These are phyloP conservation scores for Phanerochaete carnosa DNA, from an alignment of 768 basidiomycete genomes.

Conservation along the genomic window DNA sequence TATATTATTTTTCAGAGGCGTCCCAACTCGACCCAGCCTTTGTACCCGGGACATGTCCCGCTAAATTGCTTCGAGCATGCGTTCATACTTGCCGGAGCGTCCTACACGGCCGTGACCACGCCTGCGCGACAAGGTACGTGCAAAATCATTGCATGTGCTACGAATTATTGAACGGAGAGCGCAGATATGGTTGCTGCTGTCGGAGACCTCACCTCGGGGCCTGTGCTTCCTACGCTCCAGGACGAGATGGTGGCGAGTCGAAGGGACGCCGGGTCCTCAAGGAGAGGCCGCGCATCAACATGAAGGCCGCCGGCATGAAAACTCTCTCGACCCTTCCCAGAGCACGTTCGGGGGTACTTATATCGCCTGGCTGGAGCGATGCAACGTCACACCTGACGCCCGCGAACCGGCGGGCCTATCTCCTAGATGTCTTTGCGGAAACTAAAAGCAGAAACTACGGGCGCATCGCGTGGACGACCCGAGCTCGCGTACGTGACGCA, in stretches of 20 bases:
- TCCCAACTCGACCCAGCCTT: slow-evolving; percentile 32
- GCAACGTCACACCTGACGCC: slow-evolving; percentile 91
- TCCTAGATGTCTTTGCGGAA: neutral
- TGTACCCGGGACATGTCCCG: slow-evolving; percentile 80
- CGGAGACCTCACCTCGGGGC: slow-evolving; percentile 88
- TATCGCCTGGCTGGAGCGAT: slow-evolving; percentile 83
- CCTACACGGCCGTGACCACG: slow-evolving; percentile 74
- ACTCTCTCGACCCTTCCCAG: slow-evolving; percentile 59
- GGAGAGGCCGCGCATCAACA: slow-evolving; percentile 80
- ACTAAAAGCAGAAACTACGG: slow-evolving; percentile 35
- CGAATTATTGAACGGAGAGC: neutral
- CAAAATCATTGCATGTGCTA: neutral
- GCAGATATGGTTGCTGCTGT: slow-evolving; percentile 94
- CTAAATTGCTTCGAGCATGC: slow-evolving; percentile 80
- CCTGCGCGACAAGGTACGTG: slow-evolving; percentile 80
- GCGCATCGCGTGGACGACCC: slow-evolving; percentile 91
- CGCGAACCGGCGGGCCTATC: slow-evolving; percentile 70
- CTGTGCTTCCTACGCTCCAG: slow-evolving; percentile 70
- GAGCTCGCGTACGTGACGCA: slow-evolving; percentile 98
- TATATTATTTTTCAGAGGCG: slow-evolving; percentile 5
- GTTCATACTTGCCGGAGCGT: slow-evolving; percentile 83
- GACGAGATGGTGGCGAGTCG: slow-evolving; percentile 71
- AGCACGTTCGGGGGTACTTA: slow-evolving; percentile 87
- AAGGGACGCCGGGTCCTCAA: slow-evolving; percentile 86
- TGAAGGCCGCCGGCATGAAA: slow-evolving; percentile 69